phyloP scores from a whole-genome alignment of 2,329 filamentous ascomycete genomes.

The Fusarium coicis region DNA sequence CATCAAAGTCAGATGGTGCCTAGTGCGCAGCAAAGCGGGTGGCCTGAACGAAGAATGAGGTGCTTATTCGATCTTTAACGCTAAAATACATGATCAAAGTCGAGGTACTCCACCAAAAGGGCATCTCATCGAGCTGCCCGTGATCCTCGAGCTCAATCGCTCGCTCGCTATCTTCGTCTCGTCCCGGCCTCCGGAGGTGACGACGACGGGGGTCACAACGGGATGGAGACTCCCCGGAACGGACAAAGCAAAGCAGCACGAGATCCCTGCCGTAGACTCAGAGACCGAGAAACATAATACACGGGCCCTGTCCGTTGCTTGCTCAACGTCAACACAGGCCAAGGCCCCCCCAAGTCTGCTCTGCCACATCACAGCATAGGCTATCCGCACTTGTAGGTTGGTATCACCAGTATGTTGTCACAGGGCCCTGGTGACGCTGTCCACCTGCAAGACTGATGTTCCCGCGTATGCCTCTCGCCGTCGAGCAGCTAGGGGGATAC shows the following conservation, averaged over 20 bases:
- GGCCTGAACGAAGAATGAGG: conserved; percentile 9
- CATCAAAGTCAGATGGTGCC: conserved; percentile 17
- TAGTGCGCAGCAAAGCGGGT: not conserved
- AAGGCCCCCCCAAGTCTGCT: conserved; percentile 33
- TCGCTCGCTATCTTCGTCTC: conserved; percentile 4
- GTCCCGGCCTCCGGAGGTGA: conserved; percentile 35
- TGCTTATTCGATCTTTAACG: conserved; percentile 7
- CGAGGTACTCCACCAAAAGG: conserved; percentile 11
- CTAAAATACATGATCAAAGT: conserved; percentile 19
- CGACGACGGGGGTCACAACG: conserved; percentile 37
- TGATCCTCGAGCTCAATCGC: conserved; percentile 13
- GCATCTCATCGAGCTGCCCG: not conserved
- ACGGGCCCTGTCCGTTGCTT: conserved; percentile 44
- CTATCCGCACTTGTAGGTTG: conserved; percentile 22
- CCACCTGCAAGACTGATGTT: conserved; percentile 20
- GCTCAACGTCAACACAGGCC: conserved; percentile 36
- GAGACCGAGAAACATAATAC: conserved; percentile 36
- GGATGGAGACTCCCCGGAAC: conserved; percentile 35
- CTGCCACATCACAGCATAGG: conserved; percentile 24
- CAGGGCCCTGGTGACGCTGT: conserved; percentile 9
- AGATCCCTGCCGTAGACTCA: conserved; percentile 34
- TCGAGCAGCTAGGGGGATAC: conserved; percentile 31
- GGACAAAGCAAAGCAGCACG: conserved; percentile 34
- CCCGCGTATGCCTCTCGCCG: conserved; percentile 36
- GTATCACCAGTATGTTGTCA: conserved; percentile 36